These are phyloP conservation scores for Linderniella brevidens DNA, from an alignment of 257 asterid species.

Conservation along the genomic window DNA sequence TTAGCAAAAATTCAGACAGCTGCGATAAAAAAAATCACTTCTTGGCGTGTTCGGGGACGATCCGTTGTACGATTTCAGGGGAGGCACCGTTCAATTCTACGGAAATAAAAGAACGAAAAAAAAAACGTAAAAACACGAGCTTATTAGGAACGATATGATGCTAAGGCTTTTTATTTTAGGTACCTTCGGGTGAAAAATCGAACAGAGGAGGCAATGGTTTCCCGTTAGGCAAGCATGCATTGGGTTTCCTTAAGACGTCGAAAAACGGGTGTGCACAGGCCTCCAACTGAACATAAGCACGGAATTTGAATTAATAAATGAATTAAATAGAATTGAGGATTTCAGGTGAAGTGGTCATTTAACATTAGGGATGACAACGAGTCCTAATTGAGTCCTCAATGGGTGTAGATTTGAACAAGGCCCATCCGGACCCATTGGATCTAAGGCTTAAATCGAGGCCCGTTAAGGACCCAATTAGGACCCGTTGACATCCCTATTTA, in stretches of 20 bases:
- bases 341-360: too few species aligned
- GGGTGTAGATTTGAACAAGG: too few species aligned
- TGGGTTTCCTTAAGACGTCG: slow-evolving; percentile 50
- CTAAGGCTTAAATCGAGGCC: too few species aligned
- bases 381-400: too few species aligned
- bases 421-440: too few species aligned
- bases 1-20: neutral
- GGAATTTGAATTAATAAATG: neutral
- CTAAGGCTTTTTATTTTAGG: neutral
- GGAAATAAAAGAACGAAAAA: slow-evolving; percentile 6
- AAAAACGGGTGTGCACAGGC: slow-evolving; percentile 92
- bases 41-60: slow-evolving; percentile 28
- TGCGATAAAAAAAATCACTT: slow-evolving; percentile 10
- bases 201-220: slow-evolving; percentile 64
- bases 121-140: neutral
- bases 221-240: slow-evolving; percentile 55
- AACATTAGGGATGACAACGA: too few species aligned
- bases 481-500: too few species aligned
- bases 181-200: slow-evolving; percentile 71
- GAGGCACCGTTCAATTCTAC: slow-evolving; percentile 33
- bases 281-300: slow-evolving; percentile 40
- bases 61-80: slow-evolving; percentile 27
- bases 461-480: too few species aligned
- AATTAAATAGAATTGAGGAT: too few species aligned
- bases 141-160: neutral